Base-by-base conservation (phyloP, 2,329 filamentous ascomycete species). In the Calonectria montana region DNA sequence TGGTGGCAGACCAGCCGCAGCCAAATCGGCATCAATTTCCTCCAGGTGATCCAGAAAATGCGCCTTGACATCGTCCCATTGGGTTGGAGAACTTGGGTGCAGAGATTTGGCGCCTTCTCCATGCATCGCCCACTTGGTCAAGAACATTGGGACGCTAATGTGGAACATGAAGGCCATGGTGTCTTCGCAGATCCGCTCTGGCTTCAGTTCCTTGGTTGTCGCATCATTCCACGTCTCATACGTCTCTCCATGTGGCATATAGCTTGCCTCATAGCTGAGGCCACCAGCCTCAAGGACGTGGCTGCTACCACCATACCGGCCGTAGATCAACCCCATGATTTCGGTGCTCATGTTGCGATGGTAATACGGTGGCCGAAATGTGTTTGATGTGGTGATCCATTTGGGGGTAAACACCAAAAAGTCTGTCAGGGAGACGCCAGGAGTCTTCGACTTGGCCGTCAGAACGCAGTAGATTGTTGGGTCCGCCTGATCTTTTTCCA, bases 361-460 rank as follows among this genome's bases (percentile, higher is more conserved):
- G 81, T 92, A 93, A 83, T 91, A 93, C 0, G 91, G 91, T 2
- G 90, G 89, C 0, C 91, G 87, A 82, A 91, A 92, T 0, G 91
- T 92, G 68, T 87, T 86, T 53, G 88, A 87, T 0, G 88, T 87
- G 2, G 92, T 89, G 25, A 91, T 86, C 91, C 91, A 93, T 35
- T 90, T 86, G 0, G 91, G 91, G 0, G 90, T 89, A 81, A 93
- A 93, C 81, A 91, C 89, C 67, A 93, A 87, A 75, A 93, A 93
- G 82, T 94, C 92, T 1, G 88, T 88, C 6, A 90, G 81, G 1
- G 90, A 87, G 0, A 88, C 89, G 5, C 88, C 87, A 0, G 88
- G 85, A 61, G 86, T 84, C 23, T 83, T 85, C 21, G 89, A 90
- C 73, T 85, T 88, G 6, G 89, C 89, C 1, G 91, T 92, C 4